Evolutionary conservation across 31 red algal species (phyloP).

Genomic region (Bonnemaisonia californica): DNA sequence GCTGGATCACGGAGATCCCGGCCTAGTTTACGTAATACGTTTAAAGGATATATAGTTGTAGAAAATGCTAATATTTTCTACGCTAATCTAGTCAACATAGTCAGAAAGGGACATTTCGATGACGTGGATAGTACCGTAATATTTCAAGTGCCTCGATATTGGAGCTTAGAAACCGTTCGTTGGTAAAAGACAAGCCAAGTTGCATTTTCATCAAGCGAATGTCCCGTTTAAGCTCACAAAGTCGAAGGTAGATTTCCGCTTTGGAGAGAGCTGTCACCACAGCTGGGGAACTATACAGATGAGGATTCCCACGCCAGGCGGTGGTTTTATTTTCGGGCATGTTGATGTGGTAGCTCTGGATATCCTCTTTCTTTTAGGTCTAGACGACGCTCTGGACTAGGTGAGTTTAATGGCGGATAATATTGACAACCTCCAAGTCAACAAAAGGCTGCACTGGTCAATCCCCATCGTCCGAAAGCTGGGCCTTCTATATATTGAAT

Average conservation of each 20-base stretch:
- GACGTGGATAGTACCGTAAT: background rate
- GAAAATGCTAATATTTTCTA: background rate
- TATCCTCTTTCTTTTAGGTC: conserved; percentile 13
- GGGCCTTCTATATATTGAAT: conserved; percentile 5
- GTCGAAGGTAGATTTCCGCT: background rate
- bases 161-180: conserved; percentile 27
- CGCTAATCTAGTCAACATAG: background rate
- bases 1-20: too few relatives aligned
- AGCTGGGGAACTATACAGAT: background rate
- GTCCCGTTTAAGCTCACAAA: background rate
- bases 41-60: background rate
- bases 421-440: background rate
- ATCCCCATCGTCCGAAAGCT: background rate
- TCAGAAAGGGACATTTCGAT: background rate
- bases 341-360: conserved; percentile 7
- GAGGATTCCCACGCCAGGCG: background rate
- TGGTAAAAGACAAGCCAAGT: conserved; percentile 6
- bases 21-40: background rate
- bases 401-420: background rate
- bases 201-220: background rate
- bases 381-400: conserved; percentile 12
- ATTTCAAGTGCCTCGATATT: conserved; percentile 1
- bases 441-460: background rate
- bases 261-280: background rate
- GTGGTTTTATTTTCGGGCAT: background rate